A percentile compares a stretch with the other conserved stretches of the same genome.
These are phyloP conservation scores for Panaeolus cyanescens DNA, from an alignment of 768 basidiomycete genomes.

Conservation along the genomic window DNA sequence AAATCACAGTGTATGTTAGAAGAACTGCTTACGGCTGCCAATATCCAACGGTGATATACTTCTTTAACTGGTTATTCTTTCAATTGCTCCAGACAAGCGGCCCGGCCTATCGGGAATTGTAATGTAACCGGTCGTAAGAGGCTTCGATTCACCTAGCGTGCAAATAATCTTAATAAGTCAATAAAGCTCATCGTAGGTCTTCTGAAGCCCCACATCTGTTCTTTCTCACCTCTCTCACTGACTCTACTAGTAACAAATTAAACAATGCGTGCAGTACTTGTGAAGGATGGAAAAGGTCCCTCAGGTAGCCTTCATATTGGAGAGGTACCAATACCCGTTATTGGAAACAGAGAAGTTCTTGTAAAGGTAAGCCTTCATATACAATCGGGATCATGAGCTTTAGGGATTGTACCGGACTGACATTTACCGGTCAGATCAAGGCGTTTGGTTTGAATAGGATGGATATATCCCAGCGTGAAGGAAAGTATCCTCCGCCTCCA, in stretches of 20 bases:
- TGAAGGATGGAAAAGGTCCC: conserved; percentile 77
- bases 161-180: neutral
- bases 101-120: too few species aligned
- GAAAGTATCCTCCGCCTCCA: conserved; percentile 77
- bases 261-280: conserved; percentile 75
- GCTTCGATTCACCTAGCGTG: too few species aligned
- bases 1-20: too few species aligned
- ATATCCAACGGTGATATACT: too few species aligned
- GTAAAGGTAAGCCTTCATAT: conserved; percentile 75
- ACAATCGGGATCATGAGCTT: too few species aligned
- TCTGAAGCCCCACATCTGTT: neutral
- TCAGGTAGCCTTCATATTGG: conserved; percentile 80
- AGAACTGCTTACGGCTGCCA: too few species aligned
- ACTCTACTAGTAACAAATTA: neutral
- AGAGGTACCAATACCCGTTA: conserved; percentile 63
- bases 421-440: conserved; percentile 49
- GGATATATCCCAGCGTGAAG: conserved; percentile 77
- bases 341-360: conserved; percentile 62
- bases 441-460: conserved; percentile 90
- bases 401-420: too few species aligned
- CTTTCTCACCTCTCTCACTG: neutral
- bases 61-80: too few species aligned
- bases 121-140: too few species aligned
- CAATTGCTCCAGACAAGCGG: too few species aligned
- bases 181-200: neutral